Evolutionary conservation across 768 basidiomycete genomes (phyloP).

Genomic region (Tephrocybe sp.): DNA sequence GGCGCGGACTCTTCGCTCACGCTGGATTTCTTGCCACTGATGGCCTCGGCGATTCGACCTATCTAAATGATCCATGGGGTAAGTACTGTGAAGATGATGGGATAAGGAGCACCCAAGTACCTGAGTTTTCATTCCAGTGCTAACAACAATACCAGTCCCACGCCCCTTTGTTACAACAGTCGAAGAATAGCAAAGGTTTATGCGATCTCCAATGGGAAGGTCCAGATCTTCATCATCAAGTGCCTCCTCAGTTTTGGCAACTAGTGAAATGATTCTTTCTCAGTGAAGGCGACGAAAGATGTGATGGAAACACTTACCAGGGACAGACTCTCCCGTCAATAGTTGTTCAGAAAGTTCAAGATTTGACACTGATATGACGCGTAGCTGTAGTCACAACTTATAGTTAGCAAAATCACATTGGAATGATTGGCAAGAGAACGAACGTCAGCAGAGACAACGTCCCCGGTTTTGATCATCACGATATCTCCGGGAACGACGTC

Average conservation of each 20-base stretch:
- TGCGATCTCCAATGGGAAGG: constrained; percentile 40
- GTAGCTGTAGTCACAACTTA: constrained; percentile 23
- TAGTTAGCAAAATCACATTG: neutral
- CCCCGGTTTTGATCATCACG: constrained; percentile 38
- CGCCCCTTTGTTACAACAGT: constrained; percentile 49
- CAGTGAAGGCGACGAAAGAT: neutral
- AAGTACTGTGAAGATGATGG: neutral
- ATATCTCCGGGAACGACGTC: constrained; percentile 44
- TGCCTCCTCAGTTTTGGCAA: constrained; percentile 38
- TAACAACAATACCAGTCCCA: constrained; percentile 44
- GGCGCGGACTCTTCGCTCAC: constrained; percentile 15
- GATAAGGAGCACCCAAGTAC: constrained; percentile 30
- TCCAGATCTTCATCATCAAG: constrained; percentile 30
- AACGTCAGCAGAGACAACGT: constrained; percentile 47
- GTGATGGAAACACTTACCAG: constrained; percentile 24
- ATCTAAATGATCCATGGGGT: constrained; percentile 25
- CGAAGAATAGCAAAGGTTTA: constrained; percentile 45
- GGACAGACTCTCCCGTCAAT: constrained; percentile 53
- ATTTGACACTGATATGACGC: constrained; percentile 45
- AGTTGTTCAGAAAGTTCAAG: constrained; percentile 52
- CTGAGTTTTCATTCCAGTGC: constrained; percentile 55
- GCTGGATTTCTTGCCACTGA: constrained; percentile 25
- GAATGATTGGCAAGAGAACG: constrained; percentile 6
- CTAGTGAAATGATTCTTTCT: constrained; percentile 15
- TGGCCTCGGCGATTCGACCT: constrained; percentile 36